phyloP scores from a whole-genome alignment of 371 early-diverging fungal genomes.

The Rhizopus microsporus region DNA sequence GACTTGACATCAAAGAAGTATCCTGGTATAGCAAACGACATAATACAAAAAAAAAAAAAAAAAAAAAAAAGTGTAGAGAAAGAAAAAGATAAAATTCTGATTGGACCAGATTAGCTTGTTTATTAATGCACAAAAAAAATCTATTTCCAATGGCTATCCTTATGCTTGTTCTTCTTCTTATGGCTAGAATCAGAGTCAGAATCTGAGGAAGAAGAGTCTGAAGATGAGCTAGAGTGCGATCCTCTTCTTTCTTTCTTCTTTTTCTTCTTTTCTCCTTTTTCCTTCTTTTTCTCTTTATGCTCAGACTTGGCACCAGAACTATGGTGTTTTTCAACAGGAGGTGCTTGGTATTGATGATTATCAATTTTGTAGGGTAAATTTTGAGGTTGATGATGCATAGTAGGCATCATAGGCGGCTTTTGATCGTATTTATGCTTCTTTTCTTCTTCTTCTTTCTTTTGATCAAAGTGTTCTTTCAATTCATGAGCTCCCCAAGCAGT shows the following conservation, averaged over 20 bases:
- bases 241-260: conserved; percentile 15
- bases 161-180: conserved; percentile 17
- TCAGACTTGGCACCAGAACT: conserved; percentile 3
- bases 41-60: conserved; percentile 9
- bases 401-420: conserved; percentile 7
- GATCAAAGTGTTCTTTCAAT: conserved; percentile 27
- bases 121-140: background rate
- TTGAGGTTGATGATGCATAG: conserved; percentile 10
- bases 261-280: conserved; percentile 16
- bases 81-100: too few relatives aligned
- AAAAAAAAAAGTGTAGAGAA: conserved; percentile 4
- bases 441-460: conserved; percentile 22
- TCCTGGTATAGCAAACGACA: conserved; percentile 31
- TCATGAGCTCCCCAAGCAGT: conserved; percentile 35
- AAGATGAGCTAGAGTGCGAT: conserved; percentile 3
- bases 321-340: conserved; percentile 8
- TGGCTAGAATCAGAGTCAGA: conserved; percentile 22
- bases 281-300: conserved; percentile 10
- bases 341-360: conserved; percentile 16
- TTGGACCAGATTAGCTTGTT: too few relatives aligned
- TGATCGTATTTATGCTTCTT: conserved; percentile 6
- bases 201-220: conserved; percentile 12
- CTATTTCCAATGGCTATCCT: conserved; percentile 17
- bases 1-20: conserved; percentile 26
- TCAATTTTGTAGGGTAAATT: conserved; percentile 18